phyloP scores from a whole-genome alignment of 176 grass and related monocot genomes.

The Chrysopogon serrulatus region DNA sequence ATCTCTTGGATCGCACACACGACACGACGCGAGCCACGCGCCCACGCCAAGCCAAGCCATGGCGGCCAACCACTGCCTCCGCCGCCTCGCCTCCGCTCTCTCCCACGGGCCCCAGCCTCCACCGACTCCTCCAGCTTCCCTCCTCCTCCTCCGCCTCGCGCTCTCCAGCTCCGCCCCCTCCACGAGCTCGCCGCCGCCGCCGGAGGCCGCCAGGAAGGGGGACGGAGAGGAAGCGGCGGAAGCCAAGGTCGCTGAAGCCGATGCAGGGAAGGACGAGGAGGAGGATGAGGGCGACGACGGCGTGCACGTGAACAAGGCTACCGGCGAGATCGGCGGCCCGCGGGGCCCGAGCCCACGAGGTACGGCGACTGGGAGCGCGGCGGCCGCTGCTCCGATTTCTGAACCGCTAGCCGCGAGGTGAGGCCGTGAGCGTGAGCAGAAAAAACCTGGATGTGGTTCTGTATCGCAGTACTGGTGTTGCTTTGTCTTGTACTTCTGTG shows the following conservation, averaged over 20 bases:
- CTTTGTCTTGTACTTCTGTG: neutral
- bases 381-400: constrained; percentile 93
- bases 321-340: constrained; percentile 71
- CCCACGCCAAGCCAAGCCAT: constrained; percentile 14
- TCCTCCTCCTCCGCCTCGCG: neutral
- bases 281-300: constrained; percentile 14
- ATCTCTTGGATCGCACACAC: too few species aligned
- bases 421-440: neutral
- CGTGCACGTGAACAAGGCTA: constrained; percentile 50
- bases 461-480: neutral
- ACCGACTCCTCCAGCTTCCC: neutral
- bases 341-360: constrained; percentile 70
- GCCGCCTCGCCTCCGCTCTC: constrained; percentile 26
- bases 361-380: constrained; percentile 88
- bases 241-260: neutral
- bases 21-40: too few species aligned
- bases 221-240: neutral
- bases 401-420: neutral
- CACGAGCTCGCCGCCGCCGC: neutral
- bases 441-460: neutral
- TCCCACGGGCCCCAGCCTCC: neutral
- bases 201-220: neutral
- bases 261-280: neutral
- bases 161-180: constrained; percentile 20
- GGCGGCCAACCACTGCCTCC: constrained; percentile 31